Evolutionary conservation across 352 stramenopile genomes (phyloP).

Genomic region (Phytopythium montanum): DNA sequence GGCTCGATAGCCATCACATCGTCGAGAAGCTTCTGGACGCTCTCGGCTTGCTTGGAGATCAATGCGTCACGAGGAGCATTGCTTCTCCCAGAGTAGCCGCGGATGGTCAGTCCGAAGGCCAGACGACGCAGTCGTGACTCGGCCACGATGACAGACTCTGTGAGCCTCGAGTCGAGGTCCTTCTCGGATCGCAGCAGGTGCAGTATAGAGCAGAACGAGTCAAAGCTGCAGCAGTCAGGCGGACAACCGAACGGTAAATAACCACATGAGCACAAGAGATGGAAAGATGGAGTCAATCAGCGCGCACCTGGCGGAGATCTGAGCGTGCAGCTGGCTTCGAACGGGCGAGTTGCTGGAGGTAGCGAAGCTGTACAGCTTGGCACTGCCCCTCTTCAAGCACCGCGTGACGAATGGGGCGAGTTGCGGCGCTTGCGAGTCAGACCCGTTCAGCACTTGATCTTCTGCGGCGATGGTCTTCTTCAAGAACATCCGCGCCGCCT

Average conservation of each 20-base stretch:
- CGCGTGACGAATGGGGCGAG: slow-evolving; percentile 34
- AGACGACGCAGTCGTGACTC: slow-evolving; percentile 48
- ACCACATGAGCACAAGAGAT: not conserved
- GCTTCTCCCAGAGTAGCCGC: slow-evolving; percentile 7
- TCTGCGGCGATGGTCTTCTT: slow-evolving; percentile 21
- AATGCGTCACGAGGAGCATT: slow-evolving; percentile 1
- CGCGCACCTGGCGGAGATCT: slow-evolving; percentile 36
- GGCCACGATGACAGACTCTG: slow-evolving; percentile 30
- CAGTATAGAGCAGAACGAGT: slow-evolving; percentile 19
- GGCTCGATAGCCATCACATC: slow-evolving; percentile 22
- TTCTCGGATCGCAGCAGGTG: slow-evolving; percentile 16
- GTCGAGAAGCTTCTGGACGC: slow-evolving; percentile 33
- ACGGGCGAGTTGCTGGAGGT: slow-evolving; percentile 18
- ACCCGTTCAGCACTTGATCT: not conserved
- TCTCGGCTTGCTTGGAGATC: slow-evolving; percentile 25
- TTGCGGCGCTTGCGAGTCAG: slow-evolving; percentile 5
- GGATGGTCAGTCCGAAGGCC: slow-evolving; percentile 25
- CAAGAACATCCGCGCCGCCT: slow-evolving; percentile 26
- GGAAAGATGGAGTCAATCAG: too few species aligned
- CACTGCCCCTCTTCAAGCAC: slow-evolving; percentile 36
- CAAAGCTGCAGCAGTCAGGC: slow-evolving; percentile 24
- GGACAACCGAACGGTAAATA: not conserved
- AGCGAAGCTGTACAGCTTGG: slow-evolving; percentile 40
- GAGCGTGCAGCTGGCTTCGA: slow-evolving; percentile 22
- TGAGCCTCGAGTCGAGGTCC: slow-evolving; percentile 11